Conservation (phyloP, 305 asterid genomes). For the Rubia occidens region DNA sequence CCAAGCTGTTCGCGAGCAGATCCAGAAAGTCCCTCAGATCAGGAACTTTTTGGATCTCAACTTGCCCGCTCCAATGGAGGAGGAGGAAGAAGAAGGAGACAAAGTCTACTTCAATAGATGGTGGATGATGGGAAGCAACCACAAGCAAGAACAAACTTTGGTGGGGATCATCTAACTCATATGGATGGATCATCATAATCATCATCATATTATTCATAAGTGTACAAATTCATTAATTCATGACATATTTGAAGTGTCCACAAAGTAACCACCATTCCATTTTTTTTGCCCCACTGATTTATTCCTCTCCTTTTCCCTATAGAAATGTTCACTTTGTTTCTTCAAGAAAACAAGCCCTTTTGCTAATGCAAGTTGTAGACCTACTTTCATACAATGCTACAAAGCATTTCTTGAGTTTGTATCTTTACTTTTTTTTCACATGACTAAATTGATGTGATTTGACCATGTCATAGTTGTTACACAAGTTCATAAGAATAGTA, state of each 20-base stretch:
- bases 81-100: slow-evolving; percentile 48
- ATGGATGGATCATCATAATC: not conserved
- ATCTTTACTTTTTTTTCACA: not conserved
- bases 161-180: slow-evolving; percentile 39
- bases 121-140: slow-evolving; percentile 47
- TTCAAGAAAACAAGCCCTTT: not conserved
- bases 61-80: slow-evolving; percentile 65
- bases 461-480: slow-evolving; percentile 1
- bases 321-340: slow-evolving; percentile 5
- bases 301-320: not conserved
- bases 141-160: slow-evolving; percentile 29
- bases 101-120: slow-evolving; percentile 35
- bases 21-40: slow-evolving; percentile 26
- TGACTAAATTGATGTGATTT: not conserved
- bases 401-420: slow-evolving; percentile 5
- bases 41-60: slow-evolving; percentile 66
- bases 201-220: slow-evolving; percentile 10
- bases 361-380: slow-evolving; percentile 11
- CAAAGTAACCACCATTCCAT: slow-evolving; percentile 19
- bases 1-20: slow-evolving; percentile 10
- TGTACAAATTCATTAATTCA: slow-evolving; percentile 69
- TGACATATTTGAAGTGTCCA: slow-evolving; percentile 28
- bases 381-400: slow-evolving; percentile 7
- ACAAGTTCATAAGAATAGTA: not conserved
- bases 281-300: slow-evolving; percentile 12